Percentiles rank a stretch among this genome's conserved stretches.
phyloP scores from a whole-genome alignment of 179 eudicot genomes.

The Corrigiola litoralis region DNA sequence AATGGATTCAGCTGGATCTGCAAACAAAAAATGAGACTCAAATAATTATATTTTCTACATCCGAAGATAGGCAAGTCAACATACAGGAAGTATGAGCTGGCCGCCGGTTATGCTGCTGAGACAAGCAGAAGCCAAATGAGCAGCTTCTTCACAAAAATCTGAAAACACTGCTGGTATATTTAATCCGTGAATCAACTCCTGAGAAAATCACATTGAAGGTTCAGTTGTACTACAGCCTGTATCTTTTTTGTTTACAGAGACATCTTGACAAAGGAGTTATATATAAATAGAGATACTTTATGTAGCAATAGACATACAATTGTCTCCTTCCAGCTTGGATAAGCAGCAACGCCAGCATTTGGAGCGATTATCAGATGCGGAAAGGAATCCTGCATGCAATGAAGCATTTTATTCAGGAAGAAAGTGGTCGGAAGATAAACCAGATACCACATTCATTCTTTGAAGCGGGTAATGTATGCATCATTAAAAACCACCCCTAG shows the following conservation, averaged over 20 bases:
- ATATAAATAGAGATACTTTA: background rate
- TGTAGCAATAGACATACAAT: slow-evolving; percentile 39
- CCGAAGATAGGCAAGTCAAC: background rate
- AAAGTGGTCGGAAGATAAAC: background rate
- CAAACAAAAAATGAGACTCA: slow-evolving; percentile 5
- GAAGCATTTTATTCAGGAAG: background rate
- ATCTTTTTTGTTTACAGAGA: background rate
- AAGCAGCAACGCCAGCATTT: slow-evolving; percentile 94
- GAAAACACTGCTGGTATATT: slow-evolving; percentile 73
- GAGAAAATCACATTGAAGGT: slow-evolving; percentile 4
- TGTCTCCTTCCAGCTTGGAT: slow-evolving; percentile 79
- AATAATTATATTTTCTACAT: background rate
- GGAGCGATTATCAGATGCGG: slow-evolving; percentile 77
- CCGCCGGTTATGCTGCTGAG: slow-evolving; percentile 49
- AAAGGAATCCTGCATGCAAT: slow-evolving; percentile 42
- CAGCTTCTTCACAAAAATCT: slow-evolving; percentile 94
- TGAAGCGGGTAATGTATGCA: too few species aligned
- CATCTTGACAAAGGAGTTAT: background rate
- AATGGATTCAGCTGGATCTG: slow-evolving; percentile 85
- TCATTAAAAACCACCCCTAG: too few species aligned
- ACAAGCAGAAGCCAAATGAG: slow-evolving; percentile 62
- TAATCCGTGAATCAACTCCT: slow-evolving; percentile 64
- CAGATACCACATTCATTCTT: background rate
- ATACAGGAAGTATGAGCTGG: slow-evolving; percentile 55
- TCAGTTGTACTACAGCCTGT: background rate